Percentiles rank a stretch among this genome's conserved stretches.
These are phyloP conservation scores for Cordyceps militaris DNA, from an alignment of 2,329 filamentous ascomycete species.

Conservation along the genomic window DNA sequence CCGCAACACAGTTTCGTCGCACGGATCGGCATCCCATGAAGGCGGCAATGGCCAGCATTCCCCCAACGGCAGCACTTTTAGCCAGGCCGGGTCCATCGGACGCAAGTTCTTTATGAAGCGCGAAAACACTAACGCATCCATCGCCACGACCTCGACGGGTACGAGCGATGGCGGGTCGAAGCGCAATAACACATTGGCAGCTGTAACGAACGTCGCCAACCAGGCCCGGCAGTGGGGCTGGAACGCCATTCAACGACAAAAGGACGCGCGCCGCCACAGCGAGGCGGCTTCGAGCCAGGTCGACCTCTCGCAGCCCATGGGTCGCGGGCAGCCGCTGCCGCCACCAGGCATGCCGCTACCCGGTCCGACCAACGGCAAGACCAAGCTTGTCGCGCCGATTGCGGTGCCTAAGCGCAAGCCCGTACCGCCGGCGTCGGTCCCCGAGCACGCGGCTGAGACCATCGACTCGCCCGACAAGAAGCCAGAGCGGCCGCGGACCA, in stretches of 20 bases:
- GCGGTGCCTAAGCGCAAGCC: slow-evolving; percentile 60
- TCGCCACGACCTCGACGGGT: slow-evolving; percentile 23
- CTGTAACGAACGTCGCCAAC: slow-evolving; percentile 48
- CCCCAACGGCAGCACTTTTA: slow-evolving; percentile 25
- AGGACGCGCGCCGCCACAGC: slow-evolving; percentile 32
- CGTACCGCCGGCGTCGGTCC: slow-evolving; percentile 29
- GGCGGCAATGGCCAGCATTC: slow-evolving; percentile 20
- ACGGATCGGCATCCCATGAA: slow-evolving; percentile 22
- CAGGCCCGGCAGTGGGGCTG: slow-evolving; percentile 54
- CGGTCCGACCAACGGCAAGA: slow-evolving; percentile 50
- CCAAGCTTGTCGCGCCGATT: slow-evolving; percentile 50
- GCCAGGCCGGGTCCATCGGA: slow-evolving; percentile 32
- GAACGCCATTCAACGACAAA: slow-evolving; percentile 47
- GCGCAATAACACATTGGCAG: slow-evolving; percentile 44
- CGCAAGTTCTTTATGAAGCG: slow-evolving; percentile 34
- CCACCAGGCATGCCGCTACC: slow-evolving; percentile 76
- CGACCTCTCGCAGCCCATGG: slow-evolving; percentile 62
- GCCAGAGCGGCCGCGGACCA: neutral
- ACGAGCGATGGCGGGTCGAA: slow-evolving; percentile 26
- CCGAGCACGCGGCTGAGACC: slow-evolving; percentile 14
- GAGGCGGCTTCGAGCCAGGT: slow-evolving; percentile 27
- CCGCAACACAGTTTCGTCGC: slow-evolving; percentile 33
- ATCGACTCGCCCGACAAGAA: neutral
- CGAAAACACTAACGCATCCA: slow-evolving; percentile 30
- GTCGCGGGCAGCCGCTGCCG: slow-evolving; percentile 72